phyloP scores from a whole-genome alignment of 2,329 filamentous ascomycete species.

The Anthostomella pinea region DNA sequence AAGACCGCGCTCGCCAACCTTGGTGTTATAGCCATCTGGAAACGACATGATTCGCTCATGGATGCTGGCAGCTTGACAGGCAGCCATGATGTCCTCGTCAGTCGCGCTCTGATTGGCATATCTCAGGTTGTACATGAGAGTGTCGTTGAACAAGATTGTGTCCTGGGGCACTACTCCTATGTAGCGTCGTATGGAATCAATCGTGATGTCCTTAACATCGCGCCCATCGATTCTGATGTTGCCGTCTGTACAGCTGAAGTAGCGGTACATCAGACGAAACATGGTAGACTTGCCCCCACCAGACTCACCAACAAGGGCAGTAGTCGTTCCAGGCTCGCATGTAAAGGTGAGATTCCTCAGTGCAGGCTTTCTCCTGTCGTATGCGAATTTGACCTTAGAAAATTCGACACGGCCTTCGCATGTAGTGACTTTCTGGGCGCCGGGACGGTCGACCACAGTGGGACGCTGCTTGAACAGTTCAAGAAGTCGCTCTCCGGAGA shows the following conservation, averaged over 20 bases:
- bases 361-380: slow-evolving; percentile 82
- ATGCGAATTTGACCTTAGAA: slow-evolving; percentile 86
- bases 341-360: slow-evolving; percentile 81
- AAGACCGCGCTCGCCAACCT: slow-evolving; percentile 86
- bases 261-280: slow-evolving; percentile 92
- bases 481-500: slow-evolving; percentile 90
- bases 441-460: slow-evolving; percentile 76
- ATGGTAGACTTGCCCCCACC: slow-evolving; percentile 96
- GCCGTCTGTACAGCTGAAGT: slow-evolving; percentile 83
- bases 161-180: slow-evolving; percentile 98
- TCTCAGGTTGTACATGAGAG: slow-evolving; percentile 89
- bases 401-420: slow-evolving; percentile 84
- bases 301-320: slow-evolving; percentile 92
- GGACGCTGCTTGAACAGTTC: slow-evolving; percentile 96
- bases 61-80: slow-evolving; percentile 83
- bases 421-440: slow-evolving; percentile 58
- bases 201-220: slow-evolving; percentile 82
- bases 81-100: slow-evolving; percentile 76
- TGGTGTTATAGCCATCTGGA: slow-evolving; percentile 83
- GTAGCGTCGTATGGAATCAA: slow-evolving; percentile 85
- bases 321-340: slow-evolving; percentile 86
- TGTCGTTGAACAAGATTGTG: slow-evolving; percentile 91
- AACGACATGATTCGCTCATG: slow-evolving; percentile 90
- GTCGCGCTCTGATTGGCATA: slow-evolving; percentile 82
- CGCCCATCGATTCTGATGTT: slow-evolving; percentile 80